phyloP scores from a whole-genome alignment of 1,139 yeast species.

The Kurtzmaniella quercitrusa region DNA sequence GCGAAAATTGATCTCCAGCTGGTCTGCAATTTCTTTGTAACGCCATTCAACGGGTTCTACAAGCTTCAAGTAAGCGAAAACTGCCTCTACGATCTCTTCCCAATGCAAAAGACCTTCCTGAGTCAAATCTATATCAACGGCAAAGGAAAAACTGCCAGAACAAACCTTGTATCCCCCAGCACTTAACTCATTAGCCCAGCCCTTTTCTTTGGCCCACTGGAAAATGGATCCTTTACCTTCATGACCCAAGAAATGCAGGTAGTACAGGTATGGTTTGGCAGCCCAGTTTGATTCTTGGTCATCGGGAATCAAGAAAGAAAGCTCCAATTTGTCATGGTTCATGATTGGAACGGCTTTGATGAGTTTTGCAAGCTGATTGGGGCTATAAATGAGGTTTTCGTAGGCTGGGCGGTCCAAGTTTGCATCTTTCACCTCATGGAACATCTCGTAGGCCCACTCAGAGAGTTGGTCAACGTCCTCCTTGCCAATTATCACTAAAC shows the following conservation, averaged over 20 bases:
- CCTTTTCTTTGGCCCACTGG: constrained; percentile 58
- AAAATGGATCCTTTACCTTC: constrained; percentile 83
- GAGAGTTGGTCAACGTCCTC: constrained; percentile 72
- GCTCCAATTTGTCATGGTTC: constrained; percentile 64
- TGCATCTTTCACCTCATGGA: constrained; percentile 58
- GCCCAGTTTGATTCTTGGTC: constrained; percentile 60
- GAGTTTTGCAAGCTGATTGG: constrained; percentile 48
- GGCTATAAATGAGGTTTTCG: constrained; percentile 23
- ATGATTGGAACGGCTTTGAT: constrained; percentile 77
- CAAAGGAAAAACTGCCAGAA: constrained; percentile 63
- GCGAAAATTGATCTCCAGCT: constrained; percentile 50
- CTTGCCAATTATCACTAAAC: constrained; percentile 77
- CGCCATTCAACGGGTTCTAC: constrained; percentile 63
- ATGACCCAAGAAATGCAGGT: constrained; percentile 83
- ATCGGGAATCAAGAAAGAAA: constrained; percentile 74
- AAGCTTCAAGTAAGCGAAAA: constrained; percentile 72
- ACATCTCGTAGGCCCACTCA: constrained; percentile 65
- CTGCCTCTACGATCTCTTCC: constrained; percentile 50
- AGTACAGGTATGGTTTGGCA: constrained; percentile 64
- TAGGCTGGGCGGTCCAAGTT: constrained; percentile 49
- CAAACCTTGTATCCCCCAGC: constrained; percentile 73
- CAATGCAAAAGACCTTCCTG: constrained; percentile 64
- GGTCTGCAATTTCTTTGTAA: constrained; percentile 45
- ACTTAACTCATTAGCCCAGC: constrained; percentile 78
- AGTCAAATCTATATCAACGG: constrained; percentile 71